Conservation (phyloP, 768 basidiomycete genomes). For the Boletus fagicola region DNA sequence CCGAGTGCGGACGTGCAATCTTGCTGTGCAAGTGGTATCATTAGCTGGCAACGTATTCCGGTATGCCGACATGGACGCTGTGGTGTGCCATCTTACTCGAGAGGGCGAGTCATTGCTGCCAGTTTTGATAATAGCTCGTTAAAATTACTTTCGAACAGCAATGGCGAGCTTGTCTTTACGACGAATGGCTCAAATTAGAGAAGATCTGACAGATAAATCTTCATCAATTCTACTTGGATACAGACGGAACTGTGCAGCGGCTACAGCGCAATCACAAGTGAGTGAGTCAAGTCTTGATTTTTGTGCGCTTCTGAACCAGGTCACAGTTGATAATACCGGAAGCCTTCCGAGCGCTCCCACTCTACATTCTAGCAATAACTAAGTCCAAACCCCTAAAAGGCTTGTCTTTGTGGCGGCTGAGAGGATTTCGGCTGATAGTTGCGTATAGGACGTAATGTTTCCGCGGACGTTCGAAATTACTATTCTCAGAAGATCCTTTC, state of each 20-base stretch:
- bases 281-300: constrained; percentile 11
- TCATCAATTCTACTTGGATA: constrained; percentile 82
- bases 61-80: constrained; percentile 86
- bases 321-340: constrained; percentile 90
- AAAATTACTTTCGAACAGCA: constrained; percentile 44
- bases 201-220: constrained; percentile 81
- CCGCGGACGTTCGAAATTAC: constrained; percentile 91
- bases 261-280: constrained; percentile 78
- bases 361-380: constrained; percentile 75
- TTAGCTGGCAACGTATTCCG: constrained; percentile 92
- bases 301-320: constrained; percentile 6
- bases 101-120: constrained; percentile 54
- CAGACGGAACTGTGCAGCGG: constrained; percentile 81
- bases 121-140: neutral
- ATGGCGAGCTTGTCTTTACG: constrained; percentile 59
- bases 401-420: constrained; percentile 25
- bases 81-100: constrained; percentile 69
- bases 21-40: constrained; percentile 77
- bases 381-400: constrained; percentile 97
- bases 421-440: constrained; percentile 6
- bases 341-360: constrained; percentile 81
- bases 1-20: constrained; percentile 80
- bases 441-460: constrained; percentile 71
- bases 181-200: constrained; percentile 72
- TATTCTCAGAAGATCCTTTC: constrained; percentile 74